Conservation (phyloP, 306 rosid genomes). For the Argentina anserina region DNA sequence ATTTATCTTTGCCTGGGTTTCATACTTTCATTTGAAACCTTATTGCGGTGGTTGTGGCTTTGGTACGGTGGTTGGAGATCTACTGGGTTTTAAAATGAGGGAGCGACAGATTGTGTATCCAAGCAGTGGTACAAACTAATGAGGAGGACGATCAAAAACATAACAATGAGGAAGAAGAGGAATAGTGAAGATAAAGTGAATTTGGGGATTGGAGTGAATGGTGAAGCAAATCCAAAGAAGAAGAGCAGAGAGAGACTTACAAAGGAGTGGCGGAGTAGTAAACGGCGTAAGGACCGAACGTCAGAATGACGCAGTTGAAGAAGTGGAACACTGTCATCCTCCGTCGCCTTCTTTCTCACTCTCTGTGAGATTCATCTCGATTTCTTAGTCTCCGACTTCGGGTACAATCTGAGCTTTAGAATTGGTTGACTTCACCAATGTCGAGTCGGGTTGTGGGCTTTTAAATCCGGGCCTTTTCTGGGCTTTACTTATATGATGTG, state of each 20-base stretch:
- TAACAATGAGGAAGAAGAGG: no score
- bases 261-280: constrained; percentile 95
- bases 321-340: constrained; percentile 93
- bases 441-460: background rate
- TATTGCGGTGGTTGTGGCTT: no score
- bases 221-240: background rate
- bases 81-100: no score
- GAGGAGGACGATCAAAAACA: no score
- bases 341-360: background rate
- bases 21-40: no score
- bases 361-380: background rate
- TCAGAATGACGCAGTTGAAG: constrained; percentile 96
- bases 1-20: no score
- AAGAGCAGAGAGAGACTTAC: constrained; percentile 32
- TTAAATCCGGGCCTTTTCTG: background rate
- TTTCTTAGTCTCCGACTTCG: background rate
- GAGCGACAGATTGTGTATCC: no score
- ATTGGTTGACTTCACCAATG: background rate
- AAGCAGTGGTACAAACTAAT: no score
- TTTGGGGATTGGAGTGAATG: background rate
- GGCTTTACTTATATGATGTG: background rate
- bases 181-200: background rate
- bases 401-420: background rate
- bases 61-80: no score
- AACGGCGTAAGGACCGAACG: constrained; percentile 98